phyloP scores from a whole-genome alignment of 345 rosid species.

The Populus pruinosa region DNA sequence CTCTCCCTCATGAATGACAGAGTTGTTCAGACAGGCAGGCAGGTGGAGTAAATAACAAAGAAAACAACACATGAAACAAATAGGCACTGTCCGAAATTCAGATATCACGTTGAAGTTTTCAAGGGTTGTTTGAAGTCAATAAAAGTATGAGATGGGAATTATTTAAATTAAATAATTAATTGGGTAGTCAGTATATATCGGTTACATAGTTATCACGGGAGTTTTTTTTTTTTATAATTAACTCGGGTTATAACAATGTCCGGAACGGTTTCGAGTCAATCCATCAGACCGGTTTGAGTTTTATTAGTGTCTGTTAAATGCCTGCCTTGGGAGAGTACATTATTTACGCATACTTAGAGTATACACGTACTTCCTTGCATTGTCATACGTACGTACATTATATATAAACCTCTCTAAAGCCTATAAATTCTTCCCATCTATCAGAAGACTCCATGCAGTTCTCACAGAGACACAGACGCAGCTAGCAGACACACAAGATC shows the following conservation, averaged over 20 bases:
- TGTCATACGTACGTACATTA: neutral
- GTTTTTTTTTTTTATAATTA: no score
- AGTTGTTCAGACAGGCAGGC: no score
- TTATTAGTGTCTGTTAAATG: neutral
- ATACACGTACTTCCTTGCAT: neutral
- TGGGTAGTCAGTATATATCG: neutral
- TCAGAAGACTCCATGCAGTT: conserved; percentile 15
- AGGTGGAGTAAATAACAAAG: no score
- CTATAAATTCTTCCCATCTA: conserved; percentile 17
- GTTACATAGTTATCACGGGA: no score
- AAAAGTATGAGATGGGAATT: neutral
- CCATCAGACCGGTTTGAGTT: no score
- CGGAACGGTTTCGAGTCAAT: no score
- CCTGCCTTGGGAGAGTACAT: neutral
- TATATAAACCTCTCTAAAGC: neutral
- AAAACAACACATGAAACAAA: conserved; percentile 18
- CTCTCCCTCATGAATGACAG: no score
- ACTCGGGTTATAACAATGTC: no score
- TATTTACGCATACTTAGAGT: neutral
- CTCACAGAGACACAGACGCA: neutral
- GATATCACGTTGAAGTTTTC: conserved; percentile 8
- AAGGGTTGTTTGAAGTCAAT: neutral
- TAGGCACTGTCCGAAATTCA: conserved; percentile 30
- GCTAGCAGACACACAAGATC: no score
- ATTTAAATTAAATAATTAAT: no score